Evolutionary conservation across 2,329 filamentous ascomycete genomes (phyloP), one percentile per base, ranked within the genome.

Genomic region (Fusarium domesticum): DNA sequence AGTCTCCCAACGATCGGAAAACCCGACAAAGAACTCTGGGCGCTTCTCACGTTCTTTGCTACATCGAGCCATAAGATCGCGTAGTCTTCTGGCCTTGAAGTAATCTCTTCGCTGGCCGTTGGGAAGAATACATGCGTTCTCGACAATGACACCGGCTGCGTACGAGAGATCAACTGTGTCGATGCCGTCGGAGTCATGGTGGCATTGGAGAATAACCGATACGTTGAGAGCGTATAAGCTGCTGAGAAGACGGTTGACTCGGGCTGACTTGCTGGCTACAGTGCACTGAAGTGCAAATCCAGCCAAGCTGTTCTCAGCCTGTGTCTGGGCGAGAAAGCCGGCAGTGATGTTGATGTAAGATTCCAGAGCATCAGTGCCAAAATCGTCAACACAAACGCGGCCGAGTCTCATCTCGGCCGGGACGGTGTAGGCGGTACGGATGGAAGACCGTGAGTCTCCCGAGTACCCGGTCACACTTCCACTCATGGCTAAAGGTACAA

Each of bases 51-150:
- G 37, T 25, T 54, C 50, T 17, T 33, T 23, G 7, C 35, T 42
- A 25, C 46, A 50, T 2, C 50, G 31, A 5, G 42, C 44, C 47
- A 53, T 53, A 11, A 35, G 47, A 16, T 53, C 37, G 11, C 50
- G 42, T 10, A 54, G 38, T 12, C 50, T 46, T 25, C 38, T 31
- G 0, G 51, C 44, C 16, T 35, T 37, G 35, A 54, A 54, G 16
- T 54, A 54, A 15, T 54, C 50, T 6, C 51, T 47, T 3, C 51
- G 43, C 33, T 54, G 31, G 2, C 51, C 51, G 7, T 45, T 38
- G 1, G 43, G 12, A 10, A 54, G 50, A n/a, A 54, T 54, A 28
- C 48, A 47, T 12, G 51, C 51, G 18, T 54, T 54, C 10, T 54
- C 44, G 2, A 54, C 6, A 7, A 54, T 50, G 6, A 54, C 40